These are phyloP conservation scores for Hypoxylon crocopeplum DNA, from an alignment of 495 filamentous ascomycete species.

Conservation along the genomic window DNA sequence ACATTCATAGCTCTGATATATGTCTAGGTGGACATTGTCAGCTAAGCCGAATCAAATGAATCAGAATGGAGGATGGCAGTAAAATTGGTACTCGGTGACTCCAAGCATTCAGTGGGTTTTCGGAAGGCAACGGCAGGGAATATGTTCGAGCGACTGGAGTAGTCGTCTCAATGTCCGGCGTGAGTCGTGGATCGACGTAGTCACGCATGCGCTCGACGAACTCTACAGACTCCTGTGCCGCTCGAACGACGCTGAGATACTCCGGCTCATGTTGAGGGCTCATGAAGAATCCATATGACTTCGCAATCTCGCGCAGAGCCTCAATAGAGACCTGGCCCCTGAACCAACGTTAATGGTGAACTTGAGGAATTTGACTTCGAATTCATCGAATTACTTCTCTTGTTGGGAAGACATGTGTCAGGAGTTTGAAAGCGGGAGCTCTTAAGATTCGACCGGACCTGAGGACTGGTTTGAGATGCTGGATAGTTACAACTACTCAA, in stretches of 20 bases:
- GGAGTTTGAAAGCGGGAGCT: too few species aligned
- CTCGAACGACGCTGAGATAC: slow-evolving; percentile 17
- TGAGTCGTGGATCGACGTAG: slow-evolving; percentile 19
- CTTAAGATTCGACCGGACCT: too few species aligned
- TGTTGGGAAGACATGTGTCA: slow-evolving; percentile 1
- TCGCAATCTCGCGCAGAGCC: slow-evolving; percentile 18
- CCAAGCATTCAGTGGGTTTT: slow-evolving; percentile 53
- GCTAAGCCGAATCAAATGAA: not conserved
- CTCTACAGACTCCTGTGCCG: slow-evolving; percentile 9
- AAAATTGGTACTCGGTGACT: slow-evolving; percentile 31
- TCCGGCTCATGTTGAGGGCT: slow-evolving; percentile 22
- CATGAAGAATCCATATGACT: slow-evolving; percentile 19
- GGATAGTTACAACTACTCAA: not conserved
- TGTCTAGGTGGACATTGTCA: slow-evolving; percentile 3
- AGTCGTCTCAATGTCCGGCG: not conserved
- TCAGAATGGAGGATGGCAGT: slow-evolving; percentile 31
- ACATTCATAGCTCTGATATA: slow-evolving; percentile 5
- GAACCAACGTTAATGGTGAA: not conserved
- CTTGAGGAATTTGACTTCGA: not conserved
- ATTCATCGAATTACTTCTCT: slow-evolving; percentile 5
- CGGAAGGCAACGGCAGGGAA: slow-evolving; percentile 22
- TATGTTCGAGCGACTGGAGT: slow-evolving; percentile 1
- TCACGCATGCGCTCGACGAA: slow-evolving; percentile 14
- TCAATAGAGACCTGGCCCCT: slow-evolving; percentile 11
- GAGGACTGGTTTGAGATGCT: not conserved